phyloP scores from a whole-genome alignment of 352 stramenopile species.

The Pythium scleroteichum region DNA sequence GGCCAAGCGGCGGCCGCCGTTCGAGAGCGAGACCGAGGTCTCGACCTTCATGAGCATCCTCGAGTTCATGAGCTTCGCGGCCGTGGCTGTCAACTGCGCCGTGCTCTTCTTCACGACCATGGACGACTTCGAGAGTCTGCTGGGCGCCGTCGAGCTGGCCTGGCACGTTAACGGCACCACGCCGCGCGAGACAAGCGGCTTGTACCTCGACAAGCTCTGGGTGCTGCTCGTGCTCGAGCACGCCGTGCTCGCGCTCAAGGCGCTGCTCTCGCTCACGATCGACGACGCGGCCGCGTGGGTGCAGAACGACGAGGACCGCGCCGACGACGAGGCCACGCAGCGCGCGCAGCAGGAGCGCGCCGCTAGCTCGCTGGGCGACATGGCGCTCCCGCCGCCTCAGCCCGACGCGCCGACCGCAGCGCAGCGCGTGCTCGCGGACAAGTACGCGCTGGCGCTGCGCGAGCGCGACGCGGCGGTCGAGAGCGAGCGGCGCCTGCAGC shows the following conservation, averaged over 20 bases:
- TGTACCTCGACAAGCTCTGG: slow-evolving; percentile 64
- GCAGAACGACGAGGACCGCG: slow-evolving; percentile 62
- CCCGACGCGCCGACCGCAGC: slow-evolving; percentile 10
- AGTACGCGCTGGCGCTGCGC: slow-evolving; percentile 38
- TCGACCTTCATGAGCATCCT: slow-evolving; percentile 91
- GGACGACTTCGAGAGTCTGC: slow-evolving; percentile 62
- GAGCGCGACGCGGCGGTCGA: slow-evolving; percentile 48
- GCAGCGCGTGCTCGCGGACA: slow-evolving; percentile 43
- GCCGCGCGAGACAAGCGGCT: not conserved
- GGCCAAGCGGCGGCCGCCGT: slow-evolving; percentile 67
- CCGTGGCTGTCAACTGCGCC: slow-evolving; percentile 72
- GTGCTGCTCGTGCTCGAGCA: slow-evolving; percentile 66
- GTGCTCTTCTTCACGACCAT: slow-evolving; percentile 73
- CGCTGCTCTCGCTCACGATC: slow-evolving; percentile 61
- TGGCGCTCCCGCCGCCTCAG: not conserved
- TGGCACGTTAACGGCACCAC: slow-evolving; percentile 24
- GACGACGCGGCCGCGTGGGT: slow-evolving; percentile 76
- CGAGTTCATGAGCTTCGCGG: slow-evolving; percentile 90
- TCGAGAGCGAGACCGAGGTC: slow-evolving; percentile 84
- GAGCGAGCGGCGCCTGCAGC: slow-evolving; percentile 30
- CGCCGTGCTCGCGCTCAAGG: slow-evolving; percentile 62
- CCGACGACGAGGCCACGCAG: slow-evolving; percentile 42
- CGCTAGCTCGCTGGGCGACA: not conserved
- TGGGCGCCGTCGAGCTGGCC: slow-evolving; percentile 19
- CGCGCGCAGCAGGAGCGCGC: slow-evolving; percentile 14